A percentile compares a stretch with the other conserved stretches of the same genome.
Conservation (phyloP, 306 rosid genomes). For the Prunus salicina region DNA sequence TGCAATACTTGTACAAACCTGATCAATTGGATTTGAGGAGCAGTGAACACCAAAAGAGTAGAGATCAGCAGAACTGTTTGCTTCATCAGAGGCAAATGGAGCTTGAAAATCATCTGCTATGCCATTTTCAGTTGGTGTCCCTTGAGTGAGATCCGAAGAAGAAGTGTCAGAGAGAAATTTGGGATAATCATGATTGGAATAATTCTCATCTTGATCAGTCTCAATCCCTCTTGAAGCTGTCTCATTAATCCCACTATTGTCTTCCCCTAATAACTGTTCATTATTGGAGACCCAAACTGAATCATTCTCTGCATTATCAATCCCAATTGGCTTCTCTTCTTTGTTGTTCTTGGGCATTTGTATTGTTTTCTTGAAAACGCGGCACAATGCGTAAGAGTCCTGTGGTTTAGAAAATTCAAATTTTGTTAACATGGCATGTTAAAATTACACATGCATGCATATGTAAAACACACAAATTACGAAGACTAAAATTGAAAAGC, state of each 20-base stretch:
- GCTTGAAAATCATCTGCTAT: slow-evolving; percentile 65
- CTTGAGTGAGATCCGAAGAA: slow-evolving; percentile 94
- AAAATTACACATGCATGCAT: background rate
- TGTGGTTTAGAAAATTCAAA: slow-evolving; percentile 12
- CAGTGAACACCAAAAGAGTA: slow-evolving; percentile 45
- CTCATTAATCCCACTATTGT: slow-evolving; percentile 37
- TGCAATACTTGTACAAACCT: slow-evolving; percentile 41
- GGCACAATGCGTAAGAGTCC: slow-evolving; percentile 95
- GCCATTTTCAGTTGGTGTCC: slow-evolving; percentile 59
- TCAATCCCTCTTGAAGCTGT: slow-evolving; percentile 43
- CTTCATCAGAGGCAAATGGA: slow-evolving; percentile 80
- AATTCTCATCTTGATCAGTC: slow-evolving; percentile 37
- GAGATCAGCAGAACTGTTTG: slow-evolving; percentile 57
- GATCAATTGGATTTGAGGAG: slow-evolving; percentile 47
- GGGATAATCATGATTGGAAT: slow-evolving; percentile 31
- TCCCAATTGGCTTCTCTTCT: slow-evolving; percentile 28
- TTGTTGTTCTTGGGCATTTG: slow-evolving; percentile 45
- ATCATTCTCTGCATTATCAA: slow-evolving; percentile 20
- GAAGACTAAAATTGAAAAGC: background rate
- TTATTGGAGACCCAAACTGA: slow-evolving; percentile 35
- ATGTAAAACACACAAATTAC: slow-evolving; percentile 1
- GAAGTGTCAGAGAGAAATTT: slow-evolving; percentile 67
- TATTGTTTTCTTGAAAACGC: slow-evolving; percentile 76
- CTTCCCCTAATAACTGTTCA: slow-evolving; percentile 38
- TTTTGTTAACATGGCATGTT: background rate